phyloP scores from a whole-genome alignment of 805 yeast genomes.

The Lachancea cidri region DNA sequence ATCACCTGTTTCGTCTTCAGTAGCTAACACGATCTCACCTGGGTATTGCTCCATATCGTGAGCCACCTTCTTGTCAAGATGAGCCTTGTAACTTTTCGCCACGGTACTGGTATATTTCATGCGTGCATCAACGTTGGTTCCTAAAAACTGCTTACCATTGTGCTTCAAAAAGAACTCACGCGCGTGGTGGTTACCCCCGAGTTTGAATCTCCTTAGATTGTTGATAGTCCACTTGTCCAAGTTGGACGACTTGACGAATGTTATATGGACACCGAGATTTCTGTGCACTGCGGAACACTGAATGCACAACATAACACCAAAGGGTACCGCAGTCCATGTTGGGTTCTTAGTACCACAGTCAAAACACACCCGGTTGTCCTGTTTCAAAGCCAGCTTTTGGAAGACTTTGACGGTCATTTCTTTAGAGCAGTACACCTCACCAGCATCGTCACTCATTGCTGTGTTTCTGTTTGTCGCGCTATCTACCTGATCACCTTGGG shows the following conservation, averaged over 20 bases:
- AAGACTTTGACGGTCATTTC: constrained; percentile 68
- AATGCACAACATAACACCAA: constrained; percentile 86
- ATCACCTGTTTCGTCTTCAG: constrained; percentile 19
- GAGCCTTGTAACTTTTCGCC: constrained; percentile 78
- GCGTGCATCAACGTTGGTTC: constrained; percentile 52
- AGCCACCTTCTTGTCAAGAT: constrained; percentile 61
- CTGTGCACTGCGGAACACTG: constrained; percentile 96
- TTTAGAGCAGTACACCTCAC: constrained; percentile 47
- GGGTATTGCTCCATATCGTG: constrained; percentile 70
- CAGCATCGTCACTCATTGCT: constrained; percentile 25
- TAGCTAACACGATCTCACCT: constrained; percentile 54
- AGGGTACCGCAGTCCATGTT: constrained; percentile 97
- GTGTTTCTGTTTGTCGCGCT: not conserved
- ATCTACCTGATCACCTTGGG: no score
- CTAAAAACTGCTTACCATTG: constrained; percentile 72
- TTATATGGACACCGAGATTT: constrained; percentile 91
- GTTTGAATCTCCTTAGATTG: constrained; percentile 86
- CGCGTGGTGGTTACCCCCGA: constrained; percentile 88
- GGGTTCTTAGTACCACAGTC: constrained; percentile 94
- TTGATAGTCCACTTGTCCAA: constrained; percentile 92
- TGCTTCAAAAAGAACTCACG: constrained; percentile 77
- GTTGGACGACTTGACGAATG: constrained; percentile 88
- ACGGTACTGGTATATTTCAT: constrained; percentile 75
- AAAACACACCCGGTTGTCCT: constrained; percentile 81
- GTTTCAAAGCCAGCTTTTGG: constrained; percentile 51